Base-by-base conservation (phyloP, 192 early-diverging fungal genomes). In the Helicostylum pulchrum region DNA sequence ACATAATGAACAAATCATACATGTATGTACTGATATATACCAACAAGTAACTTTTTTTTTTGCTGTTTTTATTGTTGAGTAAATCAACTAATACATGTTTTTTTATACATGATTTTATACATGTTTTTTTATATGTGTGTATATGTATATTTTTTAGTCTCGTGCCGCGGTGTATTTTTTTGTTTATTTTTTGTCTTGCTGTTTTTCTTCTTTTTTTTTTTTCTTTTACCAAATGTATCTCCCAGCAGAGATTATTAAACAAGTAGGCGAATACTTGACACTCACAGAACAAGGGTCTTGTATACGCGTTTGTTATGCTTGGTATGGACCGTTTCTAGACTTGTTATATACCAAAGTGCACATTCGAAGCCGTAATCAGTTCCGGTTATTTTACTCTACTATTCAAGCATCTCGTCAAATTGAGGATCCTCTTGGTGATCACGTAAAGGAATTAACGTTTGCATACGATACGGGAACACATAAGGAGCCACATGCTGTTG, bases 161-260 rank as follows among this genome's bases (percentile, higher is more conserved):
- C 12, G 17, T 14, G 9, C 36, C 36, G 36, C 36, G 36, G 36
- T 39, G 53, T 39, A 56, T 32, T 36, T 21, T 56, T 39, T 56
- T 19, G 12, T 19, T 48, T 19, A 15, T 48, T 48, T 48, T 12
- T 48, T 48, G 8, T 14, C 9, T 48, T 14, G 4, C 46, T 5
- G 0, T 48, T 48, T 48, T 48, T 20, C 17, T 20, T 6, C 23
- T 14, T 12, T 59, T 9, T 59, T 44, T 26, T 59, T 23, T 26
- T 59, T 5, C 10, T 26, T 4, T 43, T 21, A 8, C 30, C 20
- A n/a, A 54, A 59, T 59, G 57, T 59, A 59, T 59, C 57, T 59
- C 43, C 57, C 57, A 43, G 21, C 21, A 45, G 57, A 59, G 57
- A 59, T 59, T 45, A 17, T 59, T 45, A 59, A 59, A 59, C 20